phyloP scores from a whole-genome alignment of 805 yeast genomes.

The Metschnikowia baotianmanensis region DNA sequence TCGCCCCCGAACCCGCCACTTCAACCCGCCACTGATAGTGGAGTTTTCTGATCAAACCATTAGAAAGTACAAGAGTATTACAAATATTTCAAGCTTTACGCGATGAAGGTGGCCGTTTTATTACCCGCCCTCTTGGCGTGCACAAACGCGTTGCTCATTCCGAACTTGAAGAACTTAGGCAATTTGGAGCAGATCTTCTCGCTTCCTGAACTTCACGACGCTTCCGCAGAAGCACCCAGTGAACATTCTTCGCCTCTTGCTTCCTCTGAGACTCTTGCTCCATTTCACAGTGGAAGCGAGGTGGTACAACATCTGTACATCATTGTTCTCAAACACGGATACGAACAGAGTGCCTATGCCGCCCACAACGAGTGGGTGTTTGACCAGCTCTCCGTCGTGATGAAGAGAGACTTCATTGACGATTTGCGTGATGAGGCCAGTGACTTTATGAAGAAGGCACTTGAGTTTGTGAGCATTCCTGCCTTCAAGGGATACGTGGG shows the following conservation, averaged over 20 bases:
- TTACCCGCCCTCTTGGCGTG: slow-evolving; percentile 9
- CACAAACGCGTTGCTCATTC: slow-evolving; percentile 13
- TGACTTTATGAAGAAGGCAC: slow-evolving; percentile 5
- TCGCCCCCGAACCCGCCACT: not conserved
- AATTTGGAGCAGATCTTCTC: slow-evolving; percentile 10
- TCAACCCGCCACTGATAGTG: too few species aligned
- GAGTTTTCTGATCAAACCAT: too few species aligned
- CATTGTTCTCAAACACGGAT: slow-evolving; percentile 18
- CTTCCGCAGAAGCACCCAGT: slow-evolving; percentile 1
- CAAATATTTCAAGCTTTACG: not conserved
- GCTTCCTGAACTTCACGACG: slow-evolving; percentile 3
- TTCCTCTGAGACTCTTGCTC: not conserved
- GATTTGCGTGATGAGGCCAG: slow-evolving; percentile 14
- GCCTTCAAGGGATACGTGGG: slow-evolving; percentile 23
- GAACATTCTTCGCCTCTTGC: not conserved
- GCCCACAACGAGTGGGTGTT: slow-evolving; percentile 17
- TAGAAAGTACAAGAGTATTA: too few species aligned
- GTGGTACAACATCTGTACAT: slow-evolving; percentile 16
- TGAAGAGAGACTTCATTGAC: slow-evolving; percentile 24
- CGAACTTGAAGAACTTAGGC: slow-evolving; percentile 11
- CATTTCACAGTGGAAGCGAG: not conserved
- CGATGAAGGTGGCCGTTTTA: slow-evolving; percentile 5
- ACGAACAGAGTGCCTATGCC: slow-evolving; percentile 5
- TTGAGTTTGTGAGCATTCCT: slow-evolving; percentile 13
- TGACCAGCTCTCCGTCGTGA: slow-evolving; percentile 4